Evolutionary conservation across 148 eudicot genomes (phyloP), one percentile per base, ranked within the genome.

Genomic region (Chenopodium quinoa): DNA sequence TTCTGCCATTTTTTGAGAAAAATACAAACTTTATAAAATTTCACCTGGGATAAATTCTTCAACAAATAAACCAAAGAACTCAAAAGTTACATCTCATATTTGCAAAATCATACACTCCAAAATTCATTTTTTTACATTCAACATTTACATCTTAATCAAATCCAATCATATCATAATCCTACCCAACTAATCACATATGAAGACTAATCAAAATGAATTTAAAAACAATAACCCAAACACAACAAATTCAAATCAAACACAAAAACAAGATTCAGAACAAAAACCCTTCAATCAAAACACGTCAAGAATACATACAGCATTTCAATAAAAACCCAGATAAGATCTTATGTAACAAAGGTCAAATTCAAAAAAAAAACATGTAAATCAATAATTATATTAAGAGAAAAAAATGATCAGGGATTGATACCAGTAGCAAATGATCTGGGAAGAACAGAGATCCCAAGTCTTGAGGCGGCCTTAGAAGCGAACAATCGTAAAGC

Each of bases 401-500:
- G 2, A 48, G 2, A 5, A n/a, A 73, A n/a, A 11, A 47, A 48
- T 73, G 32, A 73, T 73, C 37, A 47, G 34, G 9, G 34, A 25
- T 10, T 46, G 0, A 16, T 88, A 93, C 94, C 97, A 85, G 91
- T 85, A 76, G 97, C 89, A 85, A 86, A 91, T 23, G 88, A 86
- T 83, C 94, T 80, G 67, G 88, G 84, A 25, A 79, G 85, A 62
- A 84, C 79, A 9, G 97, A 89, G 89, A 88, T 81, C 83, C 84
- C 88, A 81, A 93, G 91, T 47, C 86, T 85, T 7, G 97, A 88
- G 85, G 89, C 92, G 63, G 91, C 84, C 82, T 44, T 90, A 40
- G 94, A 87, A 77, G 94, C 94, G 87, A 89, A 90, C 78, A 93
- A 81, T 37, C 84, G 85, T 66, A 90, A 80, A 40, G 91, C 90